Percentiles rank a stretch among this genome's conserved stretches.
Conservation (phyloP, 257 asterid species). For the Vinca minor region DNA sequence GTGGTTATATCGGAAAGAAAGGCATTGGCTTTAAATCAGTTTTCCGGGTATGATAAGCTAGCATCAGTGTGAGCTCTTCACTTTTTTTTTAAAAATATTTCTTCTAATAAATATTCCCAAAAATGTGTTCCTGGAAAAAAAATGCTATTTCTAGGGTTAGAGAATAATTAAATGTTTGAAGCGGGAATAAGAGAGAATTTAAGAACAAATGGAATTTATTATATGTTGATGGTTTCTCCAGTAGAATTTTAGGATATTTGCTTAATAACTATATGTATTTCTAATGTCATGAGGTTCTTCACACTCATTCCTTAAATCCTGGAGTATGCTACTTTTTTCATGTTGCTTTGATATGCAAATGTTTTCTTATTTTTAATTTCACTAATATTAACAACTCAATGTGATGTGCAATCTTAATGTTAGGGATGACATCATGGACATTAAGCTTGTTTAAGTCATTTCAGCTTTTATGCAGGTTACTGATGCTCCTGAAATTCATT, state of each 20-base stretch:
- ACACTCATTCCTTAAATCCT: not conserved
- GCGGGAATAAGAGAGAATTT: not conserved
- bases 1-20: conserved; percentile 97
- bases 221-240: not conserved
- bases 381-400: not conserved
- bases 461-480: conserved; percentile 48
- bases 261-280: not conserved
- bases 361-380: not conserved
- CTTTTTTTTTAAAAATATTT: not conserved
- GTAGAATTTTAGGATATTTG: not conserved
- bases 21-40: conserved; percentile 99
- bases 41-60: conserved; percentile 60
- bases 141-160: not conserved
- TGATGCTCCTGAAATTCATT: conserved; percentile 94
- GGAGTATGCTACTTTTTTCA: not conserved
- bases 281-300: not conserved
- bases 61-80: not conserved
- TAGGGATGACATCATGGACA: not conserved
- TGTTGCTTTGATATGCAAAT: not conserved
- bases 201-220: not conserved
- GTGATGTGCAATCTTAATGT: not conserved
- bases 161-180: not conserved
- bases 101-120: not conserved
- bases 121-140: not conserved
- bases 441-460: not conserved